Percentiles rank a stretch among this genome's conserved stretches.
phyloP scores from a whole-genome alignment of 2,329 filamentous ascomycete species.

The Claviceps africana region DNA sequence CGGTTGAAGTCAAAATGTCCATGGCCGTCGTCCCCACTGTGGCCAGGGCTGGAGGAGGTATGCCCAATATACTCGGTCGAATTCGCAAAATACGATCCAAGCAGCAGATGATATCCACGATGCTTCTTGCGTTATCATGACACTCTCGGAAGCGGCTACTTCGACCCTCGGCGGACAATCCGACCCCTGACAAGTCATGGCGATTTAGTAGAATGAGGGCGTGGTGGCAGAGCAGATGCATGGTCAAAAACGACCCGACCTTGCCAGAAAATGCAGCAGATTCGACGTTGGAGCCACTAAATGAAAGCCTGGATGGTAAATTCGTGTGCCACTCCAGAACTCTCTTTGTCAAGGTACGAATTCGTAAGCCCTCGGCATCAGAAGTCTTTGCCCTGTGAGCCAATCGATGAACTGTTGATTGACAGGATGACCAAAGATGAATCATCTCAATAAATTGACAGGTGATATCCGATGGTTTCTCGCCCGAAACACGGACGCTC shows the following conservation, averaged over 20 bases:
- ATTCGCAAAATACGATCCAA: conserved; percentile 24
- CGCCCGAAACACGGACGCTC: conserved; percentile 9
- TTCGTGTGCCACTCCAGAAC: conserved; percentile 44
- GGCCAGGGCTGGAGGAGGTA: conserved; percentile 48
- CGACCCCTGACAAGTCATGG: conserved; percentile 30
- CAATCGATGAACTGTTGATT: conserved; percentile 39
- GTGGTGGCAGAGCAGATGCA: conserved; percentile 54
- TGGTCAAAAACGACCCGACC: conserved; percentile 44
- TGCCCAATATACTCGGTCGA: conserved; percentile 19
- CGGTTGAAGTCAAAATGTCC: conserved; percentile 51
- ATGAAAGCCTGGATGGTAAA: conserved; percentile 40
- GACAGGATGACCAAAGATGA: conserved; percentile 50
- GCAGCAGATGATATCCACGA: conserved; percentile 33
- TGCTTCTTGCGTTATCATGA: conserved; percentile 35
- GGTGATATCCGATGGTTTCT: conserved; percentile 33
- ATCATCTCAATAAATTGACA: conserved; percentile 48
- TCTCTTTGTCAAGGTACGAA: conserved; percentile 34
- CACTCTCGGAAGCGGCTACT: conserved; percentile 33
- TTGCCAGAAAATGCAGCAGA: conserved; percentile 37
- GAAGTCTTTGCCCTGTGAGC: conserved; percentile 15
- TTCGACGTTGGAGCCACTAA: conserved; percentile 43
- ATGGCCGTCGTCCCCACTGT: conserved; percentile 48
- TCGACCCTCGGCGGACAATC: conserved; percentile 26
- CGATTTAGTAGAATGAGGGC: conserved; percentile 52
- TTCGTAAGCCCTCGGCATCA: conserved; percentile 16